These are phyloP conservation scores for Ostreobium quekettii DNA, from an alignment of 139 green algal genomes.

Conservation along the genomic window DNA sequence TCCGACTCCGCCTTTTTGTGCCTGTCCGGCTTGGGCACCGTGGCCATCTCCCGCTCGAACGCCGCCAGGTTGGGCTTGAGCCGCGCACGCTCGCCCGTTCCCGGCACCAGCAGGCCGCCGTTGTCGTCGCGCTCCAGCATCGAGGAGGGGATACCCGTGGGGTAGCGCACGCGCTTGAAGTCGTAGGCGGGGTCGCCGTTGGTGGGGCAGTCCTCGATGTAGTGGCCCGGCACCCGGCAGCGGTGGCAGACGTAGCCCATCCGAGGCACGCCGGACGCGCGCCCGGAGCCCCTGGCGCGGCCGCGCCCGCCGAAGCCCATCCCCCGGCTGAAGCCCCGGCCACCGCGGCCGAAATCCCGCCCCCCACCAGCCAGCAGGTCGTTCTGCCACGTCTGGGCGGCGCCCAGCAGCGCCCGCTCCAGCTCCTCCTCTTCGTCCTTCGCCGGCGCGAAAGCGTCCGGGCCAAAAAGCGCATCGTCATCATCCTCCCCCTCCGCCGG, in stretches of 20 bases:
- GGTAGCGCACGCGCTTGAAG: conserved; percentile 26
- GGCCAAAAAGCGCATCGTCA: conserved; percentile 6
- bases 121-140: conserved; percentile 24
- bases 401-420: neutral
- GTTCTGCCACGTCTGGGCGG: neutral
- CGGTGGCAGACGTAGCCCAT: conserved; percentile 21
- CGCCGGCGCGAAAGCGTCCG: neutral
- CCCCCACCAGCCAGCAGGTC: conserved; percentile 7
- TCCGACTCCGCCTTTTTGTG: too few species aligned
- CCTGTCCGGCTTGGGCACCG: too few species aligned
- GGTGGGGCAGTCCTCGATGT: conserved; percentile 29
- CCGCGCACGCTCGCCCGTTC: conserved; percentile 14
- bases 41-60: conserved; percentile 17
- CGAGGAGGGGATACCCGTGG: conserved; percentile 26
- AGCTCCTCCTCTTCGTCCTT: conserved; percentile 7
- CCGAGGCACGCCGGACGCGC: neutral
- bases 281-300: neutral
- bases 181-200: conserved; percentile 31
- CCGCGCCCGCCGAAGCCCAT: neutral
- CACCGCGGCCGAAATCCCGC: neutral
- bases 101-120: conserved; percentile 24
- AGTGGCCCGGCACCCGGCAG: conserved; percentile 26
- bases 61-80: conserved; percentile 11
- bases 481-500: neutral
- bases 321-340: neutral